These are phyloP conservation scores for Geosmithia morbida DNA, from an alignment of 2,329 filamentous ascomycete species.

Conservation along the genomic window DNA sequence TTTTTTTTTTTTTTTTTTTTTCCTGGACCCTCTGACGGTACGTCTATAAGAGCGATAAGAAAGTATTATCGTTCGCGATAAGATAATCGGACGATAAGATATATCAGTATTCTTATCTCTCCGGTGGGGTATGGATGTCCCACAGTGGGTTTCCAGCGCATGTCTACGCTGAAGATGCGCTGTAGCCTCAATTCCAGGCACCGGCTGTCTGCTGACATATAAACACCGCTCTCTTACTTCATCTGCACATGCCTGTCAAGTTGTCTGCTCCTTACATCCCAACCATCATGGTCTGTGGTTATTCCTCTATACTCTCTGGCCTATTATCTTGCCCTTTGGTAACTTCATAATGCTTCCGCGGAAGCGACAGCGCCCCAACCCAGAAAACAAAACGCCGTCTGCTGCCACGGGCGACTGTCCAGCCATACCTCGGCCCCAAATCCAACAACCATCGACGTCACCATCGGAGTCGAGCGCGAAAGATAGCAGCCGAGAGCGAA, in stretches of 20 bases:
- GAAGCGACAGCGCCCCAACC: conserved; percentile 4
- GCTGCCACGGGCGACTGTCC: not conserved
- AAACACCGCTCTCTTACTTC: not conserved
- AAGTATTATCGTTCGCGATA: no score
- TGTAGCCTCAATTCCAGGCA: not conserved
- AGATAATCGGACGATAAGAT: not conserved
- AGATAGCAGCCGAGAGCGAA: conserved; percentile 3
- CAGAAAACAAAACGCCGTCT: not conserved
- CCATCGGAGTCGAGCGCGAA: not conserved
- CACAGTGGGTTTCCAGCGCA: not conserved
- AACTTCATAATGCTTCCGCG: conserved; percentile 4
- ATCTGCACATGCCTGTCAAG: not conserved
- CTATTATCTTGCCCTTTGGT: not conserved
- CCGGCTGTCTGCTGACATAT: not conserved
- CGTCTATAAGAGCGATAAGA: not conserved
- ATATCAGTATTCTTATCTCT: not conserved
- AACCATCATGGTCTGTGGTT: not conserved
- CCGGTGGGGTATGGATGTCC: not conserved
- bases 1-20: conserved; percentile 2
- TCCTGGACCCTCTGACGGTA: not conserved
- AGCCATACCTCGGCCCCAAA: not conserved
- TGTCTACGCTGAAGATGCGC: not conserved
- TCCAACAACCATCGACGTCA: not conserved
- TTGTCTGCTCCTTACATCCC: not conserved
- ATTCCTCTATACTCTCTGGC: not conserved